phyloP scores from a whole-genome alignment of 1,139 yeast genomes.

The Yamadazyma triangularis region DNA sequence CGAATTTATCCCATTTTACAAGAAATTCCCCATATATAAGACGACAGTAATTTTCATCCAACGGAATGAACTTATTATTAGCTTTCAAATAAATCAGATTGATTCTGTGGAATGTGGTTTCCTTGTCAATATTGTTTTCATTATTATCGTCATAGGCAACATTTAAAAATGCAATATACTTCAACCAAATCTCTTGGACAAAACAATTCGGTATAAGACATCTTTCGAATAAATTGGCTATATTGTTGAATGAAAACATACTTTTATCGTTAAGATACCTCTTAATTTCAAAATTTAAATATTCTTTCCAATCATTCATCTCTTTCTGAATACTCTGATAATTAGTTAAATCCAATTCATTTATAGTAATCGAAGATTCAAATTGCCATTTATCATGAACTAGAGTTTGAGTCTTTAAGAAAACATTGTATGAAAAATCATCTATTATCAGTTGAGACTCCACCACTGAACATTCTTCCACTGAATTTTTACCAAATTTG shows the following conservation, averaged over 20 bases:
- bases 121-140: conserved; percentile 6
- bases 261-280: neutral
- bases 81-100: conserved; percentile 37
- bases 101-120: conserved; percentile 19
- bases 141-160: neutral
- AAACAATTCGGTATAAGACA: conserved; percentile 55
- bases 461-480: conserved; percentile 21
- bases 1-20: conserved; percentile 15
- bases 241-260: conserved; percentile 4
- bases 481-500: conserved; percentile 18
- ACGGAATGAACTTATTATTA: conserved; percentile 37
- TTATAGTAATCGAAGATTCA: conserved; percentile 48
- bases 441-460: conserved; percentile 39
- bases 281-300: conserved; percentile 43
- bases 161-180: conserved; percentile 43
- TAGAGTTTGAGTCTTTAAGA: conserved; percentile 41
- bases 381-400: conserved; percentile 59
- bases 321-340: conserved; percentile 26
- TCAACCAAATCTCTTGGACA: conserved; percentile 51
- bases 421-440: conserved; percentile 36
- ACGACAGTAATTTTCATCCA: conserved; percentile 32
- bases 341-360: conserved; percentile 36
- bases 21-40: conserved; percentile 38
- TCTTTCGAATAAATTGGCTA: conserved; percentile 51
- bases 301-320: conserved; percentile 43